Conservation (phyloP, 139 green algal species). For the Micractinium sp. region DNA sequence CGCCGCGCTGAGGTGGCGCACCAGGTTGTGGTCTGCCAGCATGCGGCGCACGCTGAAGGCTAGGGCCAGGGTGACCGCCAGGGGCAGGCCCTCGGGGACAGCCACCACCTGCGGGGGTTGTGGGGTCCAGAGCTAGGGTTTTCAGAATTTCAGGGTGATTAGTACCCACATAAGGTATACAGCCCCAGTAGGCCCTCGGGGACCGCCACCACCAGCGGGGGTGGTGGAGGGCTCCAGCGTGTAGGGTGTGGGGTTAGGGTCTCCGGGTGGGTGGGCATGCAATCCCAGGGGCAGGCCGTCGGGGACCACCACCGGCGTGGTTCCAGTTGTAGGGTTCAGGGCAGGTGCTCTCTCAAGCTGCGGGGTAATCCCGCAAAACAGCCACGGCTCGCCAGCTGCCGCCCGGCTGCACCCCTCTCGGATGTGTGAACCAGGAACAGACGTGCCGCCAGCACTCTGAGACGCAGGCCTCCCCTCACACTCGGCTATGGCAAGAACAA, state of each 20-base stretch:
- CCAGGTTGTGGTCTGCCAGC: constrained; percentile 74
- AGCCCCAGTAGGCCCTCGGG: constrained; percentile 89
- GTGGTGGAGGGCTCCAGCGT: background rate
- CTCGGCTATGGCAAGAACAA: too few species aligned
- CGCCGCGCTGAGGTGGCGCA: constrained; percentile 82
- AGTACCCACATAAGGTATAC: too few species aligned
- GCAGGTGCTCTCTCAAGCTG: too few species aligned
- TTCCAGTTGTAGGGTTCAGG: too few species aligned
- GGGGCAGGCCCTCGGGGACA: constrained; percentile 89
- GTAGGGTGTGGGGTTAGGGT: background rate
- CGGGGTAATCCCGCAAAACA: too few species aligned
- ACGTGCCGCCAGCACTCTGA: too few species aligned
- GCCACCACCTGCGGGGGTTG: constrained; percentile 74
- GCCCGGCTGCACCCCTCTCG: too few species aligned
- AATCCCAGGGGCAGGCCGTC: constrained; percentile 89
- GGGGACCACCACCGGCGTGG: constrained; percentile 83
- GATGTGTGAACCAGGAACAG: too few species aligned
- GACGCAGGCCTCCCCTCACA: too few species aligned
- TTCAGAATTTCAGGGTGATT: too few species aligned
- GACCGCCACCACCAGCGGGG: constrained; percentile 78
- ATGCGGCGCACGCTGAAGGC: constrained; percentile 83
- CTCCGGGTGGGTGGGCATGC: constrained; percentile 37
- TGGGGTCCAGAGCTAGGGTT: too few species aligned
- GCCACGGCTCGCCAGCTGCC: too few species aligned
- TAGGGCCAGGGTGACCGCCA: constrained; percentile 88